Base-by-base conservation (phyloP, 2,329 filamentous ascomycete genomes). In the Cryoendolithus antarcticus region DNA sequence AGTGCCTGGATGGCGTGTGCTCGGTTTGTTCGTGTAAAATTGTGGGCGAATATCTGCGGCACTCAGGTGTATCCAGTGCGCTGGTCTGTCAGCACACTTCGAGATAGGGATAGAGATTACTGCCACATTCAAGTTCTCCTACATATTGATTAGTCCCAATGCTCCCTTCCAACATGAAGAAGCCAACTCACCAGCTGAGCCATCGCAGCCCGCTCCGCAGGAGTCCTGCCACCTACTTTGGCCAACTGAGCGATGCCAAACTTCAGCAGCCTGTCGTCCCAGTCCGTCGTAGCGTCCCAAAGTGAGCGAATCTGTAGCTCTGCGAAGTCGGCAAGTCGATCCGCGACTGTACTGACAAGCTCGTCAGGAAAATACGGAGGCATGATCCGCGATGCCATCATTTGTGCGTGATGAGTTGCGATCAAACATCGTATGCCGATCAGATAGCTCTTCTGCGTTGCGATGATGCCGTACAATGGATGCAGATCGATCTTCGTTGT, bases 381-480 rank as follows among this genome's bases (percentile, higher is more conserved):
- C 9, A 34, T 8, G 12, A 41, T 31, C 4, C 34, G 19, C 4
- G 28, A 31, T 10, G 24, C 34, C 2, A 41, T 21, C 9, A 10
- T 19, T 2, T 15, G 11, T 9, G 39, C 39, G 29, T 40, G 29
- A 11, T 36, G 10, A 9, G 15, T 19, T 10, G 19, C 21, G 8
- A 27, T 27, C 10, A 35, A 19, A 27, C 21, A 31, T 12, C 39
- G 39, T 4, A 13, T 21, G 12, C 15, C 39, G 4, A 41, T 30
- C 2, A 41, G 30, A 15, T 30, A 33, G 7, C 34, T 33, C 10
- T 19, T 32, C 9, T 37, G 21, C 12, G 39, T 41, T 12, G 29
- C 21, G 12, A 41, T 30, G 10, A 41, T 33, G 10, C 39, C 39
- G 30, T 41, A 41, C 21, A 37, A 32, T 3, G 39, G 34, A 27